These are phyloP conservation scores for Beauveria australis DNA, from an alignment of 2,329 filamentous ascomycete species.

Conservation along the genomic window DNA sequence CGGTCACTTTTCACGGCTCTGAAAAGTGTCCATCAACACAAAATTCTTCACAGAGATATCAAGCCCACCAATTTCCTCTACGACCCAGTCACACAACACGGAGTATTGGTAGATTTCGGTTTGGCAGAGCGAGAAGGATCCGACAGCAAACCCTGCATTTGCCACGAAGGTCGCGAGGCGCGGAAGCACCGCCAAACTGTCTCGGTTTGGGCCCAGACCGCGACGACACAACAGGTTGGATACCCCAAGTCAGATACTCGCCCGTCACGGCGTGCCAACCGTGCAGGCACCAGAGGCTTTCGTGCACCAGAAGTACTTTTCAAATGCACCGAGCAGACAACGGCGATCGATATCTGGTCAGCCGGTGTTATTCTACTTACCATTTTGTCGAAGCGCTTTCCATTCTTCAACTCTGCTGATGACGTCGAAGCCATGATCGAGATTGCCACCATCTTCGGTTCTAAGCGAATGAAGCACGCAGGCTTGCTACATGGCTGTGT, in stretches of 20 bases:
- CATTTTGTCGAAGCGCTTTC: constrained; percentile 82
- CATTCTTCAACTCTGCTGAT: constrained; percentile 98
- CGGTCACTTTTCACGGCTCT: constrained; percentile 81
- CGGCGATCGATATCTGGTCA: constrained; percentile 94
- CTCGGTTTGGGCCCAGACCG: constrained; percentile 49
- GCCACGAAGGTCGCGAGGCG: constrained; percentile 55
- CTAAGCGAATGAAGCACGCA: constrained; percentile 71
- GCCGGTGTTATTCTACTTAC: constrained; percentile 96
- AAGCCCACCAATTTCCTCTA: constrained; percentile 98
- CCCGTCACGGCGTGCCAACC: constrained; percentile 81
- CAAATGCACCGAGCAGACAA: constrained; percentile 93
- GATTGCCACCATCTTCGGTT: constrained; percentile 90
- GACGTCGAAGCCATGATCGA: constrained; percentile 97
- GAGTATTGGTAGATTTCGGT: constrained; percentile 98
- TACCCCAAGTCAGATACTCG: constrained; percentile 88
- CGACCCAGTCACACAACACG: constrained; percentile 68
- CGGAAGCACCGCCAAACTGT: constrained; percentile 52
- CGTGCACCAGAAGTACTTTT: constrained; percentile 93
- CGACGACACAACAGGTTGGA: constrained; percentile 46
- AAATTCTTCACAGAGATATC: constrained; percentile 89
- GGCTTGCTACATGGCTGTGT: constrained; percentile 82
- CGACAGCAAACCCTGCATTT: constrained; percentile 75
- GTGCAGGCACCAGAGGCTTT: constrained; percentile 90
- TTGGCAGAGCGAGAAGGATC: constrained; percentile 77
- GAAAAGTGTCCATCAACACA: constrained; percentile 69